Conservation (phyloP, 805 yeast genomes). For the Wickerhamiella bombiphila region DNA sequence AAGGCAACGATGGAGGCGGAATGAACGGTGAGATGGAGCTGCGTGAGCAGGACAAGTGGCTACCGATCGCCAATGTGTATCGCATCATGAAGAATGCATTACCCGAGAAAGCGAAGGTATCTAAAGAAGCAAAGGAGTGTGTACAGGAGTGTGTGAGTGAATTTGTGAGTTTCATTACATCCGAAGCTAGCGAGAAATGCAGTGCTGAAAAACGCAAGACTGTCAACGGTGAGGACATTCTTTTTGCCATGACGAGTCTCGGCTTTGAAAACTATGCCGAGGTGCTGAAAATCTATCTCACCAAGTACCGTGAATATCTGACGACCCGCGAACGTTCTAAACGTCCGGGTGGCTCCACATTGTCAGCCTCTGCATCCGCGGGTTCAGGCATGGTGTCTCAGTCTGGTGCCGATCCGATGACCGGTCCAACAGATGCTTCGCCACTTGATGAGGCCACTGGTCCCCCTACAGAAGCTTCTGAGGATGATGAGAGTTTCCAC, state of each 20-base stretch:
- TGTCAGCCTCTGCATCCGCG: no score
- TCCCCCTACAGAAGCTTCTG: neutral
- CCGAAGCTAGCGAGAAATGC: constrained; percentile 51
- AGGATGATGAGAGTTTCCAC: neutral
- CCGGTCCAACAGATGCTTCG: neutral
- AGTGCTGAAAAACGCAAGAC: constrained; percentile 52
- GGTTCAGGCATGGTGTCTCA: no score
- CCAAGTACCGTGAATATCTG: constrained; percentile 42
- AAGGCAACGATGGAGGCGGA: no score
- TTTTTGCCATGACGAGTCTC: constrained; percentile 46
- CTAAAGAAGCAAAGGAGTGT: constrained; percentile 67
- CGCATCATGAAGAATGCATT: constrained; percentile 62
- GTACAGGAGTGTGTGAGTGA: constrained; percentile 60
- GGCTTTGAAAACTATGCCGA: constrained; percentile 62
- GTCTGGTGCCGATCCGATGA: neutral
- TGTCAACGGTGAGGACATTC: constrained; percentile 53
- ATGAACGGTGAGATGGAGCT: constrained; percentile 35
- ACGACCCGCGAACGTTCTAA: constrained; percentile 15
- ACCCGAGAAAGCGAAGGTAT: constrained; percentile 59
- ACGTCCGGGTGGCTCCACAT: constrained; percentile 3
- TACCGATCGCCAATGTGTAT: constrained; percentile 50
- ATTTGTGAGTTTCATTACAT: constrained; percentile 52
- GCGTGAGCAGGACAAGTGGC: constrained; percentile 46
- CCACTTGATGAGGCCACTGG: neutral
- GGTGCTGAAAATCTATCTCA: constrained; percentile 50